These are phyloP conservation scores for Epithele typhae DNA, from an alignment of 768 basidiomycete genomes.

Conservation along the genomic window DNA sequence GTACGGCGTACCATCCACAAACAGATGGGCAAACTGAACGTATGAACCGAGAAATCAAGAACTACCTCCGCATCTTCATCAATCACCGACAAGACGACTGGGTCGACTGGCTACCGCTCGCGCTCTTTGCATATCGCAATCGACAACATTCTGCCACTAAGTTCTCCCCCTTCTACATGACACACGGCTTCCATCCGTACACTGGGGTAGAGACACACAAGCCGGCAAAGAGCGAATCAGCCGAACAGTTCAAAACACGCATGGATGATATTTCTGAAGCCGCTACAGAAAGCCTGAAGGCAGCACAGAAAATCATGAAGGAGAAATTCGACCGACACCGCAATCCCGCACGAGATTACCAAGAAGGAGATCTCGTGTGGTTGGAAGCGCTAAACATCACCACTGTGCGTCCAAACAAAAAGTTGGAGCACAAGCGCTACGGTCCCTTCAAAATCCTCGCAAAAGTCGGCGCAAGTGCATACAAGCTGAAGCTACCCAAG, in stretches of 20 bases:
- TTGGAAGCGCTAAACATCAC: too few relatives aligned
- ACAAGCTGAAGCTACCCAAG: too few relatives aligned
- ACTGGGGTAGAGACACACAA: neutral
- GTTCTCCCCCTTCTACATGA: conserved; percentile 29
- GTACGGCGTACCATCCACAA: conserved; percentile 42
- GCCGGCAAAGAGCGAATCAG: conserved; percentile 3
- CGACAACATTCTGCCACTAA: conserved; percentile 23
- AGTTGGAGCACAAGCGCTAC: too few relatives aligned
- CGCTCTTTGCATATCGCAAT: conserved; percentile 34
- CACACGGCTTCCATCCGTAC: conserved; percentile 18
- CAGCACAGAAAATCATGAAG: conserved; percentile 25
- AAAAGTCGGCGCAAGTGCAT: too few relatives aligned
- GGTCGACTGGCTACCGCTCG: conserved; percentile 26
- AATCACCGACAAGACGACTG: conserved; percentile 32
- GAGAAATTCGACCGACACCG: conserved; percentile 12
- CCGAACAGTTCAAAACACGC: neutral
- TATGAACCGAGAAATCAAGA: conserved; percentile 36
- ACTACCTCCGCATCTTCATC: conserved; percentile 30
- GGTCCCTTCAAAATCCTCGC: too few relatives aligned
- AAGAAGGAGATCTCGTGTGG: too few relatives aligned
- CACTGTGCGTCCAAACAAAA: too few relatives aligned
- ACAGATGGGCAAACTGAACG: conserved; percentile 38
- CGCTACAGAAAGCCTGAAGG: conserved; percentile 6
- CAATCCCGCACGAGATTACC: too few relatives aligned
- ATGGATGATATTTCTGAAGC: conserved; percentile 1